Evolutionary conservation across 2,329 filamentous ascomycete species (phyloP), one percentile per base, ranked within the genome.

Genomic region (Pseudocercospora fuligena): DNA sequence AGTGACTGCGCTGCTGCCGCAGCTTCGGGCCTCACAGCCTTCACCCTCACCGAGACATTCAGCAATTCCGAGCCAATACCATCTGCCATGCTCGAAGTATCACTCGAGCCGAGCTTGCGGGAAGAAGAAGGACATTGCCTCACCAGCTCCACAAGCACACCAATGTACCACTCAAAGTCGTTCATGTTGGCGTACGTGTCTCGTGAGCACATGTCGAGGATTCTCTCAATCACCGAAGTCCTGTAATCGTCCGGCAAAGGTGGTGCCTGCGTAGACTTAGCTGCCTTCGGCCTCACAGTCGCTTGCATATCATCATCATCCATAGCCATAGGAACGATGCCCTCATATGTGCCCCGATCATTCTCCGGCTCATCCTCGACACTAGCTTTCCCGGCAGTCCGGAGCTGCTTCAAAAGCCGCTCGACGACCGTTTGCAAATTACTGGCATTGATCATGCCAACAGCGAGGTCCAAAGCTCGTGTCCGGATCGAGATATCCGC

Each of bases 101-200:
- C 66, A 27, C 64, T 68, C 12, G 65, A 63, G 9, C 64, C 67
- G 36, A 72, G 73, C 49, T 46, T 65, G 21, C 68, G 62, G 27
- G 62, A 43, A 1, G 69, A 47, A 21, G 65, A 59, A 1, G 83
- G 90, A 83, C 80, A 92, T 85, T 76, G 81, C 53, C 90, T 89
- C 47, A 97, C 88, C 14, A 99, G 86, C 76, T 97, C 93, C 5
- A 92, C 90, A 31, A 99, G 82, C 29, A 97, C 88, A 71, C 95
- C 92, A 71, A 98, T 91, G 78, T 98, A 98, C 95, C 95, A 99
- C 72, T 97, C 94, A 78, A 99, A 99, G 77, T 99, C 94, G 61
- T 86, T 82, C 57, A 99, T 84, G 75, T 93, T 92, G 46, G 87
- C 86, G 78, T 98, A 99, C 68, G 93, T 97, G 70, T 94, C 91